Evolutionary conservation across 176 grass and related monocot genomes (phyloP).

Genomic region (Cenchrus americanus): DNA sequence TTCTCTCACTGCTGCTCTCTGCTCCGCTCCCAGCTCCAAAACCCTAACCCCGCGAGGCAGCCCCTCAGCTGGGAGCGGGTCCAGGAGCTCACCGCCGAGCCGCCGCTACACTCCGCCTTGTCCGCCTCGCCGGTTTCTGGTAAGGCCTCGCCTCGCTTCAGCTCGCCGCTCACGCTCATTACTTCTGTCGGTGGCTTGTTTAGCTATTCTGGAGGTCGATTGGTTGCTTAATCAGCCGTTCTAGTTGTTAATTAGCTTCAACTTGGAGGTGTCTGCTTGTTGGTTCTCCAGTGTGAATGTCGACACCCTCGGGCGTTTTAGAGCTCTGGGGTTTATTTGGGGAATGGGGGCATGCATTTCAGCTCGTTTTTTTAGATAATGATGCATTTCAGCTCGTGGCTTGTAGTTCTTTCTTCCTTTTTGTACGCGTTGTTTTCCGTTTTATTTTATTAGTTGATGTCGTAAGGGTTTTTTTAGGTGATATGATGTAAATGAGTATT

Average conservation of each 20-base stretch:
- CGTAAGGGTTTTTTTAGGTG: background rate
- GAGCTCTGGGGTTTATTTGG: background rate
- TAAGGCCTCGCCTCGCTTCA: slow-evolving; percentile 19
- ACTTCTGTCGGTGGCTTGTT: background rate
- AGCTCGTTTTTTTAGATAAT: too few relatives aligned
- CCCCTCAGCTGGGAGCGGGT: slow-evolving; percentile 1
- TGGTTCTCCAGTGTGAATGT: background rate
- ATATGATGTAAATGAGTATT: background rate
- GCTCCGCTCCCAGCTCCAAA: slow-evolving; percentile 42
- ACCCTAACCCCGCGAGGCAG: slow-evolving; percentile 42
- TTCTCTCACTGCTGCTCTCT: slow-evolving; percentile 6
- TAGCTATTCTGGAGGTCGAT: slow-evolving; percentile 1
- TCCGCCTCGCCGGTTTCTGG: slow-evolving; percentile 8
- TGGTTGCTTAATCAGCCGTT: background rate
- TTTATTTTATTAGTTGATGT: background rate
- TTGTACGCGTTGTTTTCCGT: background rate
- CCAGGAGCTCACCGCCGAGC: slow-evolving; percentile 28
- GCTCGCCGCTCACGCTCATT: background rate
- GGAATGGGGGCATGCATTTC: background rate
- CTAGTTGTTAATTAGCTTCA: background rate
- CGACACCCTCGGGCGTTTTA: background rate
- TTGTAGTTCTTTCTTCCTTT: slow-evolving; percentile 6
- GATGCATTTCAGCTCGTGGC: background rate
- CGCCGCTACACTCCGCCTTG: background rate
- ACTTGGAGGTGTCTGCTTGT: background rate